A percentile compares a stretch with the other conserved stretches of the same genome.
phyloP scores from a whole-genome alignment of 768 basidiomycete species.

The Cantharellus anzutake region DNA sequence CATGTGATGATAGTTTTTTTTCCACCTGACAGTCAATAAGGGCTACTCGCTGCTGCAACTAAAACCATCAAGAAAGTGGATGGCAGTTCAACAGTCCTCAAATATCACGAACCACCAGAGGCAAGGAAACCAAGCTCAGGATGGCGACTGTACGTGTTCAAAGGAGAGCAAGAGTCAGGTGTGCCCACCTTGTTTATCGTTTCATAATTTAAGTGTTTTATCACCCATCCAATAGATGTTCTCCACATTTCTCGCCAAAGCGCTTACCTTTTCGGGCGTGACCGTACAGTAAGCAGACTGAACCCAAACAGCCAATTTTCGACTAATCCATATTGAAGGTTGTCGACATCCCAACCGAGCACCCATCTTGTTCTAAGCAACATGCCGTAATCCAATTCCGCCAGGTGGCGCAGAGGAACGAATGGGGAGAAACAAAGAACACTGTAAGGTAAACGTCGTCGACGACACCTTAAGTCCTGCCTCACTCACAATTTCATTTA shows the following conservation, averaged over 20 bases:
- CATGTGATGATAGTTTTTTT: neutral
- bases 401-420: constrained; percentile 69
- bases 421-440: constrained; percentile 63
- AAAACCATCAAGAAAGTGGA: constrained; percentile 66
- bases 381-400: constrained; percentile 97
- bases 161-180: constrained; percentile 86
- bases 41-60: constrained; percentile 86
- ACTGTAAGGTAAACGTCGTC: constrained; percentile 43
- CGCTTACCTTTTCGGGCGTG: constrained; percentile 84
- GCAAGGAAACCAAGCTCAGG: constrained; percentile 76
- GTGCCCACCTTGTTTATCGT: constrained; percentile 15
- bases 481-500: neutral
- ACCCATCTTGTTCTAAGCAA: constrained; percentile 96
- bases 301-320: constrained; percentile 20
- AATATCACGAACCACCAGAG: constrained; percentile 98
- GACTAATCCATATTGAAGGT: constrained; percentile 21
- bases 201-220: neutral
- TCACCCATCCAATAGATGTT: constrained; percentile 35
- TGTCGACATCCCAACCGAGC: constrained; percentile 62
- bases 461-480: constrained; percentile 1
- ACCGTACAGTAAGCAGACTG: constrained; percentile 41
- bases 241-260: constrained; percentile 89
- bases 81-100: constrained; percentile 68
- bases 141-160: constrained; percentile 97
- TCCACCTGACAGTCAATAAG: constrained; percentile 26